These are phyloP conservation scores for Perkinsus olseni DNA, from an alignment of 169 alveolate species.

Conservation along the genomic window DNA sequence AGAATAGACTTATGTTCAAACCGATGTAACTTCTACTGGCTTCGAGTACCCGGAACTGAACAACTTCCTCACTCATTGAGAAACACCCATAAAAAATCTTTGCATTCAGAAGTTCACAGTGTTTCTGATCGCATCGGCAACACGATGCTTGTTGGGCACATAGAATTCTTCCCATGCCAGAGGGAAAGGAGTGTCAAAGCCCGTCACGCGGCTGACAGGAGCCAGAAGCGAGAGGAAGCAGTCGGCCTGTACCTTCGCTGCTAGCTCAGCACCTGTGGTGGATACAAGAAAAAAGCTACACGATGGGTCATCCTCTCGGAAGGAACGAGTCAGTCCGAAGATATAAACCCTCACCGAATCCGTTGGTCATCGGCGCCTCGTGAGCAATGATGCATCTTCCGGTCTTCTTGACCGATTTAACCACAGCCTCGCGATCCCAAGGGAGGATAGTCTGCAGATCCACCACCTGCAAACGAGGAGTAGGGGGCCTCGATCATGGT, in stretches of 20 bases:
- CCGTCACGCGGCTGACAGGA: slow-evolving; percentile 86
- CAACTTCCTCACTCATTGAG: no score
- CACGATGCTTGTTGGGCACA: slow-evolving; percentile 73
- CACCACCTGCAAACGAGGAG: slow-evolving; percentile 25
- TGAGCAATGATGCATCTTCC: slow-evolving; percentile 83
- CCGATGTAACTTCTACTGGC: background rate
- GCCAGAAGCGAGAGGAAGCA: slow-evolving; percentile 87
- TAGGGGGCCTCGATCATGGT: background rate
- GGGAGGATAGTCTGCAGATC: slow-evolving; percentile 92
- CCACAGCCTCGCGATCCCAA: slow-evolving; percentile 87
- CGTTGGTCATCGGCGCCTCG: slow-evolving; percentile 79
- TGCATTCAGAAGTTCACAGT: slow-evolving; percentile 10
- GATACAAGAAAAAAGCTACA: background rate
- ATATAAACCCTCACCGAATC: background rate
- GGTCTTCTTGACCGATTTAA: slow-evolving; percentile 81
- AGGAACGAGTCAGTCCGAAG: background rate
- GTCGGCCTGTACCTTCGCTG: slow-evolving; percentile 77
- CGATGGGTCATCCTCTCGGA: background rate
- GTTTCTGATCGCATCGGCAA: slow-evolving; percentile 66
- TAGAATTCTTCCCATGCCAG: slow-evolving; percentile 77
- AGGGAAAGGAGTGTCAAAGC: slow-evolving; percentile 95
- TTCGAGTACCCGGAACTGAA: no score
- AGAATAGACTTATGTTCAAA: background rate
- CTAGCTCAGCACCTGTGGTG: slow-evolving; percentile 84
- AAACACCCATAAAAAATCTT: background rate